A percentile compares a stretch with the other conserved stretches of the same genome.
Conservation (phyloP, 2,329 filamentous ascomycete genomes). For the Phialophora macrospora region DNA sequence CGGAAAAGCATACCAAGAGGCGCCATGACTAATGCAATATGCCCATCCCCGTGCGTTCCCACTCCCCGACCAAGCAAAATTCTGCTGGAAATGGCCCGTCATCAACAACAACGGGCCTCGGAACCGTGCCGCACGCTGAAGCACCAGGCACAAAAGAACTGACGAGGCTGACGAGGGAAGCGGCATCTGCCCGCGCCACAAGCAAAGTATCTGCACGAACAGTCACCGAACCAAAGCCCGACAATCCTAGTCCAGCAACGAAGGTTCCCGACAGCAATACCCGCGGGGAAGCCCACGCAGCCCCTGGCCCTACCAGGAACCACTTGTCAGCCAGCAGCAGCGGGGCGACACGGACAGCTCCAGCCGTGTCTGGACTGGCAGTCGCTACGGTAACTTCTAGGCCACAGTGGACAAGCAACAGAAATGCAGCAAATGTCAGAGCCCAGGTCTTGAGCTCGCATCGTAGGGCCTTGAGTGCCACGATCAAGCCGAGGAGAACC, state of each 20-base stretch:
- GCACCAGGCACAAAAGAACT: conserved; percentile 19
- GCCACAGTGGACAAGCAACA: not conserved
- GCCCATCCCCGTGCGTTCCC: conserved; percentile 12
- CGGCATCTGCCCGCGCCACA: conserved; percentile 22
- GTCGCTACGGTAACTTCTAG: conserved; percentile 9
- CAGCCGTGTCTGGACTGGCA: conserved; percentile 3
- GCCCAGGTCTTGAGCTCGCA: not conserved
- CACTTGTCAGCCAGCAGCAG: conserved; percentile 13
- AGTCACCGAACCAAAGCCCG: conserved; percentile 10
- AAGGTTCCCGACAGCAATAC: conserved; percentile 2
- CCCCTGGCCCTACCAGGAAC: conserved; percentile 14
- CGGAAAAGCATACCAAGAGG: not conserved
- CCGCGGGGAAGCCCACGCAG: not conserved
- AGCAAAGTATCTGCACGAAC: conserved; percentile 4
- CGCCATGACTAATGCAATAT: conserved; percentile 21
- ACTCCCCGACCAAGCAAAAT: conserved; percentile 16
- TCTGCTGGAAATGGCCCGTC: not conserved
- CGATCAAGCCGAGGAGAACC: conserved; percentile 3
- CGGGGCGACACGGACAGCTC: conserved; percentile 7
- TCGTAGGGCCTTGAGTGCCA: conserved; percentile 13
- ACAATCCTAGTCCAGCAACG: conserved; percentile 4
- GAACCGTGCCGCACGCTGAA: conserved; percentile 5
- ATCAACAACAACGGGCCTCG: conserved; percentile 7
- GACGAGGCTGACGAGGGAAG: conserved; percentile 14
- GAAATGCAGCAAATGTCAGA: not conserved